Conservation (phyloP, 257 asterid genomes). For the Fraxinus pennsylvanica region DNA sequence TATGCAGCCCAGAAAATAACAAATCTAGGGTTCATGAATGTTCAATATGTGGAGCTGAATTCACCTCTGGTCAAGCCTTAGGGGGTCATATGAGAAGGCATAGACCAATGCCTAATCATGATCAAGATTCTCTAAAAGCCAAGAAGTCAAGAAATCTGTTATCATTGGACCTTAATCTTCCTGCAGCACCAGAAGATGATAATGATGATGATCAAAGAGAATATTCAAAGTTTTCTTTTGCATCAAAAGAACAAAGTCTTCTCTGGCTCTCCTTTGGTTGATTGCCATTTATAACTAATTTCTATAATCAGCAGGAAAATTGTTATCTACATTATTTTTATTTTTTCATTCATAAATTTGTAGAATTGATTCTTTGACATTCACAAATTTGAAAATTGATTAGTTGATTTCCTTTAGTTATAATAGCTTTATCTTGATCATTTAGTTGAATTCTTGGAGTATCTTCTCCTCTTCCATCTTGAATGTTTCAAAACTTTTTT, state of each 20-base stretch:
- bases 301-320: constrained; percentile 15
- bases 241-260: constrained; percentile 57
- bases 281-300: constrained; percentile 59
- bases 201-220: constrained; percentile 47
- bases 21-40: constrained; percentile 77
- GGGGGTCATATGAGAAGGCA: constrained; percentile 99
- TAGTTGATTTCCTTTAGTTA: background rate
- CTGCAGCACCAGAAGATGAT: constrained; percentile 43
- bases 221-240: constrained; percentile 44
- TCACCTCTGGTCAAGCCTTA: constrained; percentile 84
- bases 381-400: background rate
- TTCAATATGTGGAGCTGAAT: constrained; percentile 81
- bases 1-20: background rate
- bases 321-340: constrained; percentile 11
- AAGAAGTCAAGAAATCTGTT: constrained; percentile 53
- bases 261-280: constrained; percentile 71
- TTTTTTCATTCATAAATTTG: constrained; percentile 13
- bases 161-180: constrained; percentile 82
- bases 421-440: background rate
- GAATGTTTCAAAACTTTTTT: no score
- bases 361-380: background rate
- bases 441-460: constrained; percentile 11
- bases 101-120: constrained; percentile 39
- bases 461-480: constrained; percentile 5
- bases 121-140: constrained; percentile 28